Conservation (phyloP, 2,329 filamentous ascomycete species). For the Ascochyta fabae region DNA sequence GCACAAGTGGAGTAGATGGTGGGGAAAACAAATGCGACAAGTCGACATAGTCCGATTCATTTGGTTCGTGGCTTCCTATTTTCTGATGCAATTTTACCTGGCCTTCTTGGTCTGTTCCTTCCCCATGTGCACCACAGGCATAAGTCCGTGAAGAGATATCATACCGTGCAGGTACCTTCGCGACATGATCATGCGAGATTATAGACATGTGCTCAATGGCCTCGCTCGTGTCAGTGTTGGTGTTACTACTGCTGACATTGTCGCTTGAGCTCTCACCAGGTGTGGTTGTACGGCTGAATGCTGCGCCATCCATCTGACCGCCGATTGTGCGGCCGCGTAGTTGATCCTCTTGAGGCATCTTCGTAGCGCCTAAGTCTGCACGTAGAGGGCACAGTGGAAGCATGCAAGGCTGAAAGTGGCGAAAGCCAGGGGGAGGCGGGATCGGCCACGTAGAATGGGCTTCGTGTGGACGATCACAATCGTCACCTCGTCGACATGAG, state of each 20-base stretch:
- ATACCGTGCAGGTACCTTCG: not conserved
- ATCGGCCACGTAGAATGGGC: slow-evolving; percentile 32
- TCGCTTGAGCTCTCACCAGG: slow-evolving; percentile 5
- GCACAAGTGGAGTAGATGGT: not conserved
- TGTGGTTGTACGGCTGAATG: slow-evolving; percentile 6
- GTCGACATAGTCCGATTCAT: slow-evolving; percentile 7
- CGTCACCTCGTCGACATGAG: slow-evolving; percentile 15
- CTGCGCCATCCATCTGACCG: slow-evolving; percentile 19
- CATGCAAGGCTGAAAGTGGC: slow-evolving; percentile 24
- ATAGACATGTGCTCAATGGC: not conserved
- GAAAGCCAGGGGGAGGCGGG: slow-evolving; percentile 21
- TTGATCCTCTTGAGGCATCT: not conserved
- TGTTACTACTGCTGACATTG: not conserved
- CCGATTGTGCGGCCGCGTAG: not conserved
- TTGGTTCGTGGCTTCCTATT: not conserved
- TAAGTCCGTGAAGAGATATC: not conserved
- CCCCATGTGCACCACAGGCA: not conserved
- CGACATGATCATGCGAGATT: not conserved
- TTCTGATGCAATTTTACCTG: not conserved
- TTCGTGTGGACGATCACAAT: slow-evolving; percentile 24
- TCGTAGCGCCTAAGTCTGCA: slow-evolving; percentile 15
- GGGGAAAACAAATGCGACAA: not conserved
- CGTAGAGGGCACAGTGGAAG: slow-evolving; percentile 30
- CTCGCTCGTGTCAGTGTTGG: slow-evolving; percentile 7
- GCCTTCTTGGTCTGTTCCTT: not conserved